These are phyloP conservation scores for Teratosphaeriaceae sp. DNA, from an alignment of 2,329 filamentous ascomycete species.

Conservation along the genomic window DNA sequence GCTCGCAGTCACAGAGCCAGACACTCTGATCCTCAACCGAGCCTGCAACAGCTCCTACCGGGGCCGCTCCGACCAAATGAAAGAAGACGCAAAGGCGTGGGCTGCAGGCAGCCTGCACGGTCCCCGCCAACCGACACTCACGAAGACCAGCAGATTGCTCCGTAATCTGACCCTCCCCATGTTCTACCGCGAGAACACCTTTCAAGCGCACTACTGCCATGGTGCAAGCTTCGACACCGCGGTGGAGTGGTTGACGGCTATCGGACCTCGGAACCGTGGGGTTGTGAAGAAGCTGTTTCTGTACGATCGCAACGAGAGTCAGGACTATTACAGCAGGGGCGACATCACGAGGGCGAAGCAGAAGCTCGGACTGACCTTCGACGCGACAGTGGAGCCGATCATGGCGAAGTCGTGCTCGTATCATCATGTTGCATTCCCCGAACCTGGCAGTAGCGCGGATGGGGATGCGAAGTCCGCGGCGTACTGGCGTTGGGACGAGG, in stretches of 20 bases:
- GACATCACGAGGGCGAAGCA: not conserved
- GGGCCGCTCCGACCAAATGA: constrained; percentile 11
- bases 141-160: constrained; percentile 11
- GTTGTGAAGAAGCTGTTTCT: not conserved
- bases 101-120: constrained; percentile 10
- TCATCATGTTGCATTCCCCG: too few relatives aligned
- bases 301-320: not conserved
- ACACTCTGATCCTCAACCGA: constrained; percentile 17
- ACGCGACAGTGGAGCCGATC: too few relatives aligned
- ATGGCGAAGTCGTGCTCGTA: too few relatives aligned
- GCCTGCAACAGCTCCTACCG: constrained; percentile 17
- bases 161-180: constrained; percentile 18
- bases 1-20: constrained; percentile 11
- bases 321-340: not conserved
- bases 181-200: constrained; percentile 17
- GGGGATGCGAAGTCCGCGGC: too few relatives aligned
- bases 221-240: constrained; percentile 9
- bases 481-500: too few relatives aligned
- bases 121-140: constrained; percentile 16
- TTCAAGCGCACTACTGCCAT: constrained; percentile 18
- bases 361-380: too few relatives aligned
- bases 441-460: too few relatives aligned
- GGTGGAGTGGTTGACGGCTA: not conserved
- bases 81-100: constrained; percentile 12
- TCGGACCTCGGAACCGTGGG: not conserved